Percentiles rank a stretch among this genome's conserved stretches.
phyloP scores from a whole-genome alignment of 495 filamentous ascomycete species.

The Penicillium desertorum region DNA sequence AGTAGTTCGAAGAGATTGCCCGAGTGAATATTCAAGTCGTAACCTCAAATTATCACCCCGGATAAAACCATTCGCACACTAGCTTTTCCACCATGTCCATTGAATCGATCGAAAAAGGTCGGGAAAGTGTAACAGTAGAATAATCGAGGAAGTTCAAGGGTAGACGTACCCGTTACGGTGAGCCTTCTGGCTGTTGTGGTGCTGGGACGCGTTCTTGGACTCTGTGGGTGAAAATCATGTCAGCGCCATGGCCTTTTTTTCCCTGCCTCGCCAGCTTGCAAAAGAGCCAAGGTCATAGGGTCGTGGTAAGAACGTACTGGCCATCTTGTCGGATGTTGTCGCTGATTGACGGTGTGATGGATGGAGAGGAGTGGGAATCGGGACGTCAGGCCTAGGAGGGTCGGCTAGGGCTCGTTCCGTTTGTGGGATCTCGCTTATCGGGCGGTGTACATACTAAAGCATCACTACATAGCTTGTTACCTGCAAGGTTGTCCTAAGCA shows the following conservation, averaged over 20 bases:
- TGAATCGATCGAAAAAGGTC: background rate
- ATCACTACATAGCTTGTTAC: background rate
- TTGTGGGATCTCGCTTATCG: slow-evolving; percentile 53
- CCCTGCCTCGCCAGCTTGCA: slow-evolving; percentile 13
- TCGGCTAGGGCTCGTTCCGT: slow-evolving; percentile 45
- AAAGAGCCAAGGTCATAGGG: slow-evolving; percentile 1
- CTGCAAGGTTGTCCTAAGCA: background rate
- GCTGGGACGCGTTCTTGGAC: slow-evolving; percentile 99
- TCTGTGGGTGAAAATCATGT: slow-evolving; percentile 54
- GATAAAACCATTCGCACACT: slow-evolving; percentile 5
- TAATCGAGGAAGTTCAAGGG: slow-evolving; percentile 12
- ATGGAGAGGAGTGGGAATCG: slow-evolving; percentile 30
- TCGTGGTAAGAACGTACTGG: slow-evolving; percentile 42
- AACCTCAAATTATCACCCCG: slow-evolving; percentile 10
- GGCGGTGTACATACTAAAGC: slow-evolving; percentile 30
- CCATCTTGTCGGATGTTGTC: slow-evolving; percentile 54
- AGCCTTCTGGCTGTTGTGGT: slow-evolving; percentile 94
- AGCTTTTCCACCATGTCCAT: background rate
- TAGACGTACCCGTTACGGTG: slow-evolving; percentile 90
- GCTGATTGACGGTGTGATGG: slow-evolving; percentile 37
- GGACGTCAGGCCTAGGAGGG: slow-evolving; percentile 28
- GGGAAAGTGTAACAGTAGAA: slow-evolving; percentile 1
- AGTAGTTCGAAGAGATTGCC: background rate
- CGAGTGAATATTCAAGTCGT: slow-evolving; percentile 11
- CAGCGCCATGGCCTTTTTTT: slow-evolving; percentile 22